Percentiles rank a stretch among this genome's conserved stretches.
Conservation (phyloP, 2,329 filamentous ascomycete genomes). For the Xylariaceae sp. region DNA sequence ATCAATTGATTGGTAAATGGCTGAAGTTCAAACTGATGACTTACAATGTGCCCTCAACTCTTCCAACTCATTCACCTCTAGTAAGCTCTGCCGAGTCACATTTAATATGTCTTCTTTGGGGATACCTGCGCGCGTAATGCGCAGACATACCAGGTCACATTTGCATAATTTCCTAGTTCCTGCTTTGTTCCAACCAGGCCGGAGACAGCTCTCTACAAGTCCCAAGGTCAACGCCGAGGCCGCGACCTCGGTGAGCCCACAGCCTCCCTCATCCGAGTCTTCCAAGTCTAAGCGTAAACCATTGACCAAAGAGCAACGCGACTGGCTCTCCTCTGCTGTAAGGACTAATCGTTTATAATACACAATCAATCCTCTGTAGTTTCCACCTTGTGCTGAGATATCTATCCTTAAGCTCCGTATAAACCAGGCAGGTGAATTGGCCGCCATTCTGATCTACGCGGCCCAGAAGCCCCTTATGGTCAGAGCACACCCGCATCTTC, state of each 20-base stretch:
- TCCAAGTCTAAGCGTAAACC: constrained; percentile 54
- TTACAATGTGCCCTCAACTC: no score
- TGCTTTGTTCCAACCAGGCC: constrained; percentile 33
- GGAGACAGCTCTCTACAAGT: constrained; percentile 31
- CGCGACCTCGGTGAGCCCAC: constrained; percentile 28
- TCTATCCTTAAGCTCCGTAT: constrained; percentile 69
- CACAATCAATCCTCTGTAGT: neutral
- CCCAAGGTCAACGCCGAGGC: constrained; percentile 20
- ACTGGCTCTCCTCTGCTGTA: constrained; percentile 76
- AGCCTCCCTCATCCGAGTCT: constrained; percentile 31
- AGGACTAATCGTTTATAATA: constrained; percentile 28
- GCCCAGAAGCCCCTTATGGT: constrained; percentile 84
- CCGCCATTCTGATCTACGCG: constrained; percentile 90
- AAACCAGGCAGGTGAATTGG: constrained; percentile 97
- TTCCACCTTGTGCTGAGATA: constrained; percentile 7
- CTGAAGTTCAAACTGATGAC: neutral
- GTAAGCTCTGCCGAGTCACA: no score
- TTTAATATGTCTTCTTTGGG: constrained; percentile 30
- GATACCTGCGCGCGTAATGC: constrained; percentile 26
- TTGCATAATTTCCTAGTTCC: constrained; percentile 45
- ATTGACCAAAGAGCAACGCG: constrained; percentile 69
- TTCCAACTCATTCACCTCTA: no score
- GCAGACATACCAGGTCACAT: constrained; percentile 25
- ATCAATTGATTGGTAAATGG: neutral
- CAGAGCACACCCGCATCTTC: constrained; percentile 80